These are phyloP conservation scores for Clarireedia sp. DNA, from an alignment of 2,329 filamentous ascomycete genomes.

Conservation along the genomic window DNA sequence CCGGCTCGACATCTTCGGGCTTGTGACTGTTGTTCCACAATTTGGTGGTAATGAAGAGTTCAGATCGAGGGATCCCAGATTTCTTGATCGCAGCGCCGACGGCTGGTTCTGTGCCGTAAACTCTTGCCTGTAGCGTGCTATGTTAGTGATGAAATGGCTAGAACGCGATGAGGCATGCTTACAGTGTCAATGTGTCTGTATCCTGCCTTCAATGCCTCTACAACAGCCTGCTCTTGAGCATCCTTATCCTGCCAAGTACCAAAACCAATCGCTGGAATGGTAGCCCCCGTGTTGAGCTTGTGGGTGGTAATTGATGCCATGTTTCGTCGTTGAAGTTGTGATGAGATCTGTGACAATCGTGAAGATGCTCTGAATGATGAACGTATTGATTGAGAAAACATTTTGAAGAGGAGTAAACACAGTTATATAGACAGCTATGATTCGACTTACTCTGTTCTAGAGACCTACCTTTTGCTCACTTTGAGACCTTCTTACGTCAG, in stretches of 20 bases:
- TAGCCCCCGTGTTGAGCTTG: conserved; percentile 29
- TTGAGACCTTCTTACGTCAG: too few species aligned
- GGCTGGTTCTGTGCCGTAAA: conserved; percentile 73
- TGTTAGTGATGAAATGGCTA: background rate
- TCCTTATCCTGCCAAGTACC: conserved; percentile 39
- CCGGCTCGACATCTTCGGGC: conserved; percentile 47
- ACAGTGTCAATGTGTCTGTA: conserved; percentile 44
- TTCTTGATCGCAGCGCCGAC: conserved; percentile 58
- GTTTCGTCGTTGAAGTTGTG: conserved; percentile 15
- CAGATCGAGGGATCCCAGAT: conserved; percentile 54
- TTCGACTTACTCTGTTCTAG: too few species aligned
- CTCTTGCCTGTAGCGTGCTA: conserved; percentile 67
- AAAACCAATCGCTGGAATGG: conserved; percentile 35
- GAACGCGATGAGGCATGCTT: background rate
- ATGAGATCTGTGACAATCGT: conserved; percentile 7
- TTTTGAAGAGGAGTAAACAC: background rate
- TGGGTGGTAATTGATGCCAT: conserved; percentile 24
- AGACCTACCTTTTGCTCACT: too few species aligned
- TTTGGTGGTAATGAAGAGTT: conserved; percentile 61
- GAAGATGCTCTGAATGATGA: conserved; percentile 3
- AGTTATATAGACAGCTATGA: too few species aligned
- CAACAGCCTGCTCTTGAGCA: conserved; percentile 32
- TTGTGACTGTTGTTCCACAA: conserved; percentile 69
- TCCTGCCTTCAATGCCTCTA: conserved; percentile 36
- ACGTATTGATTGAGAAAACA: background rate